A percentile compares a stretch with the other conserved stretches of the same genome.
Conservation (phyloP, 345 rosid species). For the Pistacia integerrima region DNA sequence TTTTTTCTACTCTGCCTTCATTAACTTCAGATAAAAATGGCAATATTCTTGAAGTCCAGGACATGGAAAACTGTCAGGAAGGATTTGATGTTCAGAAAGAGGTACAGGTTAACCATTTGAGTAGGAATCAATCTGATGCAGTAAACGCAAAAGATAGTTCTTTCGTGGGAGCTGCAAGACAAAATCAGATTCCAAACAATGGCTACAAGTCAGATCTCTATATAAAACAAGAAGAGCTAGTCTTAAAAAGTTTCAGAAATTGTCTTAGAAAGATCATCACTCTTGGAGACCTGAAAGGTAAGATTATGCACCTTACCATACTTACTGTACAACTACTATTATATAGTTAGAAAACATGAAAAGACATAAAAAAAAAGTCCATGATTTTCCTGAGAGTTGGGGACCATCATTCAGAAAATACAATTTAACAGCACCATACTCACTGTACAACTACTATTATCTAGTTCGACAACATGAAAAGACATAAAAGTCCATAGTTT, state of each 20-base stretch:
- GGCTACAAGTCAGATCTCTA: slow-evolving; percentile 20
- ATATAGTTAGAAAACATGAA: neutral
- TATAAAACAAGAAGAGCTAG: slow-evolving; percentile 42
- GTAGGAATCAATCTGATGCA: slow-evolving; percentile 11
- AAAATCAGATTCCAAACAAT: slow-evolving; percentile 16
- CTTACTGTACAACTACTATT: neutral
- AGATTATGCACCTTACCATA: neutral
- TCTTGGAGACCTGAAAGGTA: slow-evolving; percentile 35
- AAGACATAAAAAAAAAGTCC: neutral
- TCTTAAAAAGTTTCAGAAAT: slow-evolving; percentile 42
- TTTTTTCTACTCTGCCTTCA: neutral
- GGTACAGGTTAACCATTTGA: slow-evolving; percentile 10
- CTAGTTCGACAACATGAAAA: neutral
- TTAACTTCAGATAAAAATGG: slow-evolving; percentile 18
- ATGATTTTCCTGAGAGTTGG: too few species aligned
- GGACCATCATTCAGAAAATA: too few species aligned
- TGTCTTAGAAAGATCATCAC: slow-evolving; percentile 35
- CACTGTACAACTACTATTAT: neutral
- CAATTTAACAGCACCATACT: neutral
- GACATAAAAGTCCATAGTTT: neutral
- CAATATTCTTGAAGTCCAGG: slow-evolving; percentile 18
- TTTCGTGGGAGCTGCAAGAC: slow-evolving; percentile 24
- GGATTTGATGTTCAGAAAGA: slow-evolving; percentile 16
- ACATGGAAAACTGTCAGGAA: neutral
- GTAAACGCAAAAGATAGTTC: slow-evolving; percentile 19